phyloP scores from a whole-genome alignment of 768 basidiomycete genomes.

The Gymnopilus junonius region DNA sequence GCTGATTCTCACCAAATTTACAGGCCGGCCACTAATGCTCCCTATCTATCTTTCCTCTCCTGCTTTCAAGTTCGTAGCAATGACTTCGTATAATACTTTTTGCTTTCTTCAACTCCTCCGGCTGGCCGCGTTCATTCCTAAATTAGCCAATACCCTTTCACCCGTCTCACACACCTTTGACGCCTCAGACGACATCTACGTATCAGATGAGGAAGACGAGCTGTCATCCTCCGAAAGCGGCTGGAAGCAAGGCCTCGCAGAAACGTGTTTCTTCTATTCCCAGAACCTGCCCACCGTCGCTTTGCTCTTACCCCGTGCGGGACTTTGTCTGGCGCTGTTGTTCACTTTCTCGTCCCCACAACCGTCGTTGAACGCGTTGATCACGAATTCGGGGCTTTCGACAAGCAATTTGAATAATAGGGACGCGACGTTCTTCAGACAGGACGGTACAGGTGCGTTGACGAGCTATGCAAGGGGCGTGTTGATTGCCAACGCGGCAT shows the following conservation, averaged over 20 bases:
- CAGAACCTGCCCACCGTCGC: slow-evolving; percentile 85
- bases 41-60: slow-evolving; percentile 85
- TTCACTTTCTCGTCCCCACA: slow-evolving; percentile 36
- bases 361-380: slow-evolving; percentile 5
- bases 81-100: slow-evolving; percentile 84
- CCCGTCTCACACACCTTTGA: background rate
- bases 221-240: slow-evolving; percentile 10
- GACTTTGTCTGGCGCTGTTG: slow-evolving; percentile 73
- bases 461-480: slow-evolving; percentile 81
- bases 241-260: slow-evolving; percentile 60
- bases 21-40: slow-evolving; percentile 83
- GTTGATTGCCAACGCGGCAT: slow-evolving; percentile 77
- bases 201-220: slow-evolving; percentile 4
- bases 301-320: slow-evolving; percentile 84
- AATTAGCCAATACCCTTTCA: slow-evolving; percentile 14
- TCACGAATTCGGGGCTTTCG: background rate
- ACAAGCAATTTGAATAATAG: slow-evolving; percentile 59
- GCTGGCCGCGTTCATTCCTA: slow-evolving; percentile 59
- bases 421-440: slow-evolving; percentile 76
- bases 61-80: slow-evolving; percentile 72
- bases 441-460: slow-evolving; percentile 58
- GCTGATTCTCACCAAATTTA: background rate
- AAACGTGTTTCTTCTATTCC: slow-evolving; percentile 81
- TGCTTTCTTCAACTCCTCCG: slow-evolving; percentile 85
- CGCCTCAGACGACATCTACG: background rate